Evolutionary conservation across 2,329 filamentous ascomycete species (phyloP).

Genomic region (Claviceps pusilla): DNA sequence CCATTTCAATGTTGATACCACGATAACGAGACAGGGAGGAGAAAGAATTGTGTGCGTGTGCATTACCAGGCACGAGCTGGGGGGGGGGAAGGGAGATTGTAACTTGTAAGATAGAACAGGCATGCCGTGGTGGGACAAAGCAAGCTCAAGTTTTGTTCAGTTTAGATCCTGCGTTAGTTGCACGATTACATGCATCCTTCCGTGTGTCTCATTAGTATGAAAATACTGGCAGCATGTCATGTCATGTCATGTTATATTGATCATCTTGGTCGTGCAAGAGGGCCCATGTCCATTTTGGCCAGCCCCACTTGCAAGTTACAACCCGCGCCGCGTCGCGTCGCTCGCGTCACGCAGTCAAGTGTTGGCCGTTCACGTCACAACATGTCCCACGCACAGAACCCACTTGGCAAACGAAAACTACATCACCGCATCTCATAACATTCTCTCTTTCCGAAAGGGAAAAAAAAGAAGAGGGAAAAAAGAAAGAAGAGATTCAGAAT

Average conservation of each 20-base stretch:
- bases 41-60: neutral
- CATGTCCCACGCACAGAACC: neutral
- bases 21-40: neutral
- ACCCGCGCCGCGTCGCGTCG: conserved; percentile 9
- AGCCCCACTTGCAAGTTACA: neutral
- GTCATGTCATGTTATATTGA: no score
- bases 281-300: no score
- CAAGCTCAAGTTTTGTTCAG: no score
- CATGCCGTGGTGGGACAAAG: no score
- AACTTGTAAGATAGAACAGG: no score
- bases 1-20: neutral
- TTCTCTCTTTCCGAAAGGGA: neutral
- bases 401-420: neutral
- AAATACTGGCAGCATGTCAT: no score
- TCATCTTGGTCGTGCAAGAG: no score
- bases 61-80: neutral
- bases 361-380: neutral
- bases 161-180: neutral
- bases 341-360: neutral
- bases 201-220: no score
- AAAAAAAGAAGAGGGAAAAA: no score
- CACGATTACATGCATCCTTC: no score
- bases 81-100: no score
- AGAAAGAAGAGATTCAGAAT: no score
- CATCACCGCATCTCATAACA: neutral